phyloP scores from a whole-genome alignment of 305 asterid species.

The Stenogyne calaminthoides region DNA sequence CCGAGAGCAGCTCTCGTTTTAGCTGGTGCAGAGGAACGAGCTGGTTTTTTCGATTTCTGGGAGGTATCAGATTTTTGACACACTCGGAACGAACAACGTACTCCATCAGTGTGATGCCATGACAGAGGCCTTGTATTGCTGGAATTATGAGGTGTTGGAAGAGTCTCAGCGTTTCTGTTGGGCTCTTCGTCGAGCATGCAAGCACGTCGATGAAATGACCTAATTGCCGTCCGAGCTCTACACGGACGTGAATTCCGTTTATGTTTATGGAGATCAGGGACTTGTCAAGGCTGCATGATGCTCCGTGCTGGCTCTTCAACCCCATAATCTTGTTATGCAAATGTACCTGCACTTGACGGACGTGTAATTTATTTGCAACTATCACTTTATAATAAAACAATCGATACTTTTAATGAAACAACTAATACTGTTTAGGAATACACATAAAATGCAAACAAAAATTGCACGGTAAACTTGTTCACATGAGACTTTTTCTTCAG shows the following conservation, averaged over 20 bases:
- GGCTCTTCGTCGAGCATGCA: conserved; percentile 74
- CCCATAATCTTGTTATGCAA: conserved; percentile 73
- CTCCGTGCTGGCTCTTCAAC: conserved; percentile 72
- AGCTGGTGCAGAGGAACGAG: conserved; percentile 51
- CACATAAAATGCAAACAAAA: too few relatives aligned
- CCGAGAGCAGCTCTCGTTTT: conserved; percentile 72
- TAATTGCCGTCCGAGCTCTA: conserved; percentile 80
- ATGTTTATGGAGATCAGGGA: conserved; percentile 63
- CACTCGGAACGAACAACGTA: conserved; percentile 73
- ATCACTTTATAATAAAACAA: too few relatives aligned
- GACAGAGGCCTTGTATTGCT: conserved; percentile 67
- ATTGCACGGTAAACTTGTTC: too few relatives aligned
- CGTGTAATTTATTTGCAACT: too few relatives aligned
- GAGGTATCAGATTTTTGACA: conserved; percentile 63
- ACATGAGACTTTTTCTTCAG: too few relatives aligned
- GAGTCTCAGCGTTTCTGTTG: conserved; percentile 78
- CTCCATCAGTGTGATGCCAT: conserved; percentile 65
- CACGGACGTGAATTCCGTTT: conserved; percentile 67
- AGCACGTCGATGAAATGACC: conserved; percentile 73
- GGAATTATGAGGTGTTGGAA: conserved; percentile 74
- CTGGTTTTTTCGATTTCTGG: conserved; percentile 70
- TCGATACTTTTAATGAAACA: too few relatives aligned
- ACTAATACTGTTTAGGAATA: too few relatives aligned
- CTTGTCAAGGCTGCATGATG: conserved; percentile 73
- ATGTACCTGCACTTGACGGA: conserved; percentile 58